Base-by-base conservation (phyloP, 2,329 filamentous ascomycete species). In the Fusarium sp. region DNA sequence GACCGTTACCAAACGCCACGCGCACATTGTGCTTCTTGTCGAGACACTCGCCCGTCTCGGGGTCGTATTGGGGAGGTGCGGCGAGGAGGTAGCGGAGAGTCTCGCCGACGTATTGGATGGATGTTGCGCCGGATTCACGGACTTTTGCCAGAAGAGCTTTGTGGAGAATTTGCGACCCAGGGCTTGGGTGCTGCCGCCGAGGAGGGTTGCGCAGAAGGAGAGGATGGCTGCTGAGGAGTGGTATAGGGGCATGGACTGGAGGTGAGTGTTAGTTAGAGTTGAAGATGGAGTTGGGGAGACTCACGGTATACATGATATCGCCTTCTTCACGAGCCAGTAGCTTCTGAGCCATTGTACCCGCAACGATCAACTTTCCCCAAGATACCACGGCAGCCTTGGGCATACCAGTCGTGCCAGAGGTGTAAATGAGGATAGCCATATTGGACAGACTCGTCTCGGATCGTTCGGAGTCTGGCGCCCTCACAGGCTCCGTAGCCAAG, bases 61-160 rank as follows among this genome's bases (percentile, higher is more conserved):
- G 87, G 75, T 95, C 91, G 30, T 86, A 81, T 65, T 92, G 87
- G 0, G 90, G 86, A 3, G 92, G 89, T 0, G 91, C 90, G 0
- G 93, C 88, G 13, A 97, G 87, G 5, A 97, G 88, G 81, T 97
- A 97, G 7, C 95, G 92, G 73, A 94, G 92, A 1, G 94, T 96
- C 82, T 97, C 95, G 62, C 95, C 95, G 16, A 97, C 95, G 80
- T 97, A 97, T 80, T 97, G 94, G 71, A 97, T 92, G 5, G 92
- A 87, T 1, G 93, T 97, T 23, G 94, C 92, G 10, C 92, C 85
- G 58, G 89, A 89, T 52, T 88, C 88, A n/a, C 93, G 89, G 18
- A 92, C 92, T 64, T 96, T 18, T 89, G 85, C 92, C 94, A 97
- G 83, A 96, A 97, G 1, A 87, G 90, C 71, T 88, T 89, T 3